Evolutionary conservation across 2,329 filamentous ascomycete genomes (phyloP), one percentile per base, ranked within the genome.

Genomic region (Pezicula carpinea): DNA sequence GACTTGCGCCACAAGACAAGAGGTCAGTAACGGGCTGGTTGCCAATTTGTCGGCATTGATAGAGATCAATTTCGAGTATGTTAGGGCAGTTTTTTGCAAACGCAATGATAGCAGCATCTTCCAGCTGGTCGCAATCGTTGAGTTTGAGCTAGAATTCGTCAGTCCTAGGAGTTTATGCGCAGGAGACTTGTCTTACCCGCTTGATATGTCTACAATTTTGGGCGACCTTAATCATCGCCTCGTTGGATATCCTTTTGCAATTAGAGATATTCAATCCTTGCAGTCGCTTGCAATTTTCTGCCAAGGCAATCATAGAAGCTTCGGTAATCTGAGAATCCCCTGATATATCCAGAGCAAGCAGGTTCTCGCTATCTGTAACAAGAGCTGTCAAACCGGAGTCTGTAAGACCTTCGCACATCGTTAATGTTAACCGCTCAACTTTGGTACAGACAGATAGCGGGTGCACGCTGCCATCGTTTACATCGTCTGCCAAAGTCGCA

Each of bases 21-120:
- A 99, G 79, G 2, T 85, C 80, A 0, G 88, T 92, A 41, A 99
- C 79, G 1, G 93, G 89, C 19, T 83, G 79, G 62, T 95, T 93
- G 52, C 87, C 87, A 55, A 99, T 82, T 39, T 83, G 77, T 46
- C 74, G 77, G 71, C 93, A 95, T 58, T 89, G 86, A 58, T 96
- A 88, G 13, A 99, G 79, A 64, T 99, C 93, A 52, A 99, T 96
- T 67, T 99, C 93, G 52, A 99, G 83, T 26, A 99, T 90, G 56
- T 96, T 92, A 11, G 84, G 88, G 64, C 92, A 96, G 67, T 95
- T 81, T 39, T 83, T 75, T 5, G 93, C 92, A 63, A 99, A 95
- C 3, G 90, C 87, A 49, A 88, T 73, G 53, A 97, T 84, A 6
- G 90, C 85, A 41, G 77, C 75, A 63, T 97, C 89, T 33, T 86